phyloP scores from a whole-genome alignment of 1,284 basidiomycete genomes.

The Phellopilus nigrolimitatus region DNA sequence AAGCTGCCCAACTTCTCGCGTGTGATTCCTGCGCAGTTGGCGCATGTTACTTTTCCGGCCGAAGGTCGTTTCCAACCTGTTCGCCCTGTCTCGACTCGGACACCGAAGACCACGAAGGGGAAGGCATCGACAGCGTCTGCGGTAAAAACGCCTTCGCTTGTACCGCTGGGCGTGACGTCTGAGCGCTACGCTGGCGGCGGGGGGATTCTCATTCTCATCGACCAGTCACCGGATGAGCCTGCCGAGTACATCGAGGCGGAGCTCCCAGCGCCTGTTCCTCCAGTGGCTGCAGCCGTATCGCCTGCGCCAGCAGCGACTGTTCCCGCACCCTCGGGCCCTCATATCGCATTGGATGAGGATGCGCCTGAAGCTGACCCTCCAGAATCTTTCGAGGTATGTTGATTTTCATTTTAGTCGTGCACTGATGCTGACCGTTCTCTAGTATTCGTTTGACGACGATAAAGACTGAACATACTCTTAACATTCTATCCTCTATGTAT shows the following conservation, averaged over 20 bases:
- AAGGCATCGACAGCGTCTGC: conserved; percentile 32
- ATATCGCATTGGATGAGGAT: conserved; percentile 66
- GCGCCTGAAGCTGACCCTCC: conserved; percentile 77
- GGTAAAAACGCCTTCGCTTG: conserved; percentile 24
- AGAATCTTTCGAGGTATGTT: conserved; percentile 66
- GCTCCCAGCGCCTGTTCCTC: conserved; percentile 35
- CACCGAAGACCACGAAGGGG: conserved; percentile 31
- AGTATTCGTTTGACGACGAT: conserved; percentile 66
- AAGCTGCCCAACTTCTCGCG: conserved; percentile 86
- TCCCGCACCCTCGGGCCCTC: conserved; percentile 29
- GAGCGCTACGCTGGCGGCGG: conserved; percentile 74
- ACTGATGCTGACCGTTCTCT: conserved; percentile 19
- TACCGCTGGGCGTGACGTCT: conserved; percentile 34
- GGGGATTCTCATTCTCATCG: conserved; percentile 77
- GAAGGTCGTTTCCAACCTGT: conserved; percentile 88
- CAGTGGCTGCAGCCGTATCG: conserved; percentile 31
- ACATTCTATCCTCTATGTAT: background rate
- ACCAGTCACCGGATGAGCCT: conserved; percentile 60
- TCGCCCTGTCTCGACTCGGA: conserved; percentile 64
- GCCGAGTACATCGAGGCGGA: conserved; percentile 74
- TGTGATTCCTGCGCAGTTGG: conserved; percentile 86
- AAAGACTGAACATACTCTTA: conserved; percentile 25
- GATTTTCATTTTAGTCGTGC: conserved; percentile 6
- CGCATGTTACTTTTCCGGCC: conserved; percentile 77
- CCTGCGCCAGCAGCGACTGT: conserved; percentile 23